Evolutionary conservation across 1,284 basidiomycete species (phyloP).

Genomic region (Coniferiporia sulphurascens): DNA sequence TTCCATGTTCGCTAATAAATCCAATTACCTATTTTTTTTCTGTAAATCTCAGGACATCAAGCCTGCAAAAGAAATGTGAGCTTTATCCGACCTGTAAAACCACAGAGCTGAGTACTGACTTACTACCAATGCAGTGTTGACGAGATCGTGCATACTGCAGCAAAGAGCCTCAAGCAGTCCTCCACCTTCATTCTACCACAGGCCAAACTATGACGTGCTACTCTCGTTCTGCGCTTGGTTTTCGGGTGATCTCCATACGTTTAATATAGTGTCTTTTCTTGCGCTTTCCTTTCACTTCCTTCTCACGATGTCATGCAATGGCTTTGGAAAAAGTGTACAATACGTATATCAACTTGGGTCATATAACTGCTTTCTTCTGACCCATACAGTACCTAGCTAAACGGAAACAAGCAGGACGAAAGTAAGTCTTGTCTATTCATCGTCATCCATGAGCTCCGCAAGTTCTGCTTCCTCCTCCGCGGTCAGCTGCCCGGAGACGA

Average conservation of each 20-base stretch:
- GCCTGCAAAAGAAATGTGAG: slow-evolving; percentile 77
- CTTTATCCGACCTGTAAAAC: not conserved
- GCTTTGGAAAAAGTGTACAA: too few relatives aligned
- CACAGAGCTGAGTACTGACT: not conserved
- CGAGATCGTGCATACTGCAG: slow-evolving; percentile 60
- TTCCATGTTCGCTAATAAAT: not conserved
- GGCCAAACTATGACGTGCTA: slow-evolving; percentile 38
- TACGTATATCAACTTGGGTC: too few relatives aligned
- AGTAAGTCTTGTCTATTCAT: slow-evolving; percentile 21
- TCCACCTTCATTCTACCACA: slow-evolving; percentile 30
- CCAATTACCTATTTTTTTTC: not conserved
- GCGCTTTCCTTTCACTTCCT: too few relatives aligned
- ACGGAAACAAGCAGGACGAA: not conserved
- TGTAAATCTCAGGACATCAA: slow-evolving; percentile 54
- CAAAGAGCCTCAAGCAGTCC: slow-evolving; percentile 38
- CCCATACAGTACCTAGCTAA: not conserved
- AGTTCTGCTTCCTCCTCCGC: slow-evolving; percentile 80
- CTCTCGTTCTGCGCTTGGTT: not conserved
- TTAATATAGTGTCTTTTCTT: too few relatives aligned
- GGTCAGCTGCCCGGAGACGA: slow-evolving; percentile 39
- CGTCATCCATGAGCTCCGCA: slow-evolving; percentile 69
- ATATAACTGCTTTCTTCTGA: too few relatives aligned
- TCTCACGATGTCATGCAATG: too few relatives aligned
- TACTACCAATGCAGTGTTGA: slow-evolving; percentile 49
- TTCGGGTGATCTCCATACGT: too few relatives aligned